Evolutionary conservation across 768 basidiomycete genomes (phyloP).

Genomic region (Auriscalpium vulgare): DNA sequence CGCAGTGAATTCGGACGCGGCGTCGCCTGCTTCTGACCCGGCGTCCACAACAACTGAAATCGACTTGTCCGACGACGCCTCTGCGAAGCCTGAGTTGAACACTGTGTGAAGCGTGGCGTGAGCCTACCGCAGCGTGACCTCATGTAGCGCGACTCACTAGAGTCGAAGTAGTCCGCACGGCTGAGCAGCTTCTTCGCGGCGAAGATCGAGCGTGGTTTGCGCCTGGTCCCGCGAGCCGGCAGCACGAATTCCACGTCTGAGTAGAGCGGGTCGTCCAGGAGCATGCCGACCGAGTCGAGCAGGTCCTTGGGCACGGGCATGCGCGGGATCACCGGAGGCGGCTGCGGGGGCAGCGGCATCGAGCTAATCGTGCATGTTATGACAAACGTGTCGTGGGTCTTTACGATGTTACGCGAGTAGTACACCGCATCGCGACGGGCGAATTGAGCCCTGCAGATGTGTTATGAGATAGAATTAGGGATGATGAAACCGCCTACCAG

Average conservation of each 20-base stretch:
- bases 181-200: conserved; percentile 61
- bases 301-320: conserved; percentile 59
- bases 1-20: conserved; percentile 41
- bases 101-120: conserved; percentile 31
- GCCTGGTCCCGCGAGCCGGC: conserved; percentile 36
- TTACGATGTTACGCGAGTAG: conserved; percentile 45
- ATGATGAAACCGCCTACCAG: conserved; percentile 39
- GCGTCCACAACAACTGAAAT: conserved; percentile 18
- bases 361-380: conserved; percentile 76
- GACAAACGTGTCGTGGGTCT: conserved; percentile 58
- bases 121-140: no score
- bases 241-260: conserved; percentile 81
- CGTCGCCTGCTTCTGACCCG: conserved; percentile 19
- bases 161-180: conserved; percentile 71
- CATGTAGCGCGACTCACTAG: conserved; percentile 29
- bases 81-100: conserved; percentile 67
- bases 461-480: neutral
- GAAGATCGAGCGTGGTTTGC: conserved; percentile 42
- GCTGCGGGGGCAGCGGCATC: conserved; percentile 43
- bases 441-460: conserved; percentile 61
- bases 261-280: conserved; percentile 76
- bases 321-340: conserved; percentile 34
- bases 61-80: conserved; percentile 32
- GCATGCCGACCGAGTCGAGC: conserved; percentile 60
- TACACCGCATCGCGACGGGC: conserved; percentile 65